phyloP scores from a whole-genome alignment of 495 filamentous ascomycete species.

The Lineolata rhizophorae region DNA sequence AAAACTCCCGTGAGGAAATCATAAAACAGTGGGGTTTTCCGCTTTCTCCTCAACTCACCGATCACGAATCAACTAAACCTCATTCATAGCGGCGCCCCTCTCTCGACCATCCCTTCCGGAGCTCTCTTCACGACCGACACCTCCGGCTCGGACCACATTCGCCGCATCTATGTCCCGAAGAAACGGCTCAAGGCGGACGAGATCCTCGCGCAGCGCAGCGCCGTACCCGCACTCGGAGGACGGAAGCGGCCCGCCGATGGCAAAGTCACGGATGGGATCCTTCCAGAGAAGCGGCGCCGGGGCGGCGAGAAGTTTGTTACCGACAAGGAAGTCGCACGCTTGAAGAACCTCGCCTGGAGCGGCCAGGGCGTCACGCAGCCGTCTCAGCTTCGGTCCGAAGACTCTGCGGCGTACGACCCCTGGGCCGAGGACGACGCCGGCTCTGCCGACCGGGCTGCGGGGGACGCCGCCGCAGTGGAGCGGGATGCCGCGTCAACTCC shows the following conservation, averaged over 20 bases:
- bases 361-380: no score
- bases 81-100: conserved; percentile 37
- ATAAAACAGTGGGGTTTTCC: conserved; percentile 64
- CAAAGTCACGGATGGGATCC: conserved; percentile 42
- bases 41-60: background rate
- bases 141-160: conserved; percentile 37
- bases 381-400: no score
- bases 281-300: conserved; percentile 50
- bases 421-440: conserved; percentile 31
- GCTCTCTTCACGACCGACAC: conserved; percentile 71
- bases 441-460: conserved; percentile 51
- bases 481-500: conserved; percentile 7
- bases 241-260: conserved; percentile 52
- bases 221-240: conserved; percentile 49
- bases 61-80: conserved; percentile 1
- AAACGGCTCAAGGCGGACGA: conserved; percentile 74
- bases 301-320: conserved; percentile 53
- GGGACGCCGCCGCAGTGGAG: conserved; percentile 33
- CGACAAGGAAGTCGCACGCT: conserved; percentile 51
- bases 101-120: conserved; percentile 55
- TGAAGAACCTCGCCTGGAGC: conserved; percentile 55
- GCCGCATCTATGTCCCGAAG: conserved; percentile 27
- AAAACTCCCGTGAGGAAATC: conserved; percentile 65
- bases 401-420: conserved; percentile 28
- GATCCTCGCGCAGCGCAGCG: conserved; percentile 69